Conservation (phyloP, 208 protist species). For the Borovskyia barvae region DNA sequence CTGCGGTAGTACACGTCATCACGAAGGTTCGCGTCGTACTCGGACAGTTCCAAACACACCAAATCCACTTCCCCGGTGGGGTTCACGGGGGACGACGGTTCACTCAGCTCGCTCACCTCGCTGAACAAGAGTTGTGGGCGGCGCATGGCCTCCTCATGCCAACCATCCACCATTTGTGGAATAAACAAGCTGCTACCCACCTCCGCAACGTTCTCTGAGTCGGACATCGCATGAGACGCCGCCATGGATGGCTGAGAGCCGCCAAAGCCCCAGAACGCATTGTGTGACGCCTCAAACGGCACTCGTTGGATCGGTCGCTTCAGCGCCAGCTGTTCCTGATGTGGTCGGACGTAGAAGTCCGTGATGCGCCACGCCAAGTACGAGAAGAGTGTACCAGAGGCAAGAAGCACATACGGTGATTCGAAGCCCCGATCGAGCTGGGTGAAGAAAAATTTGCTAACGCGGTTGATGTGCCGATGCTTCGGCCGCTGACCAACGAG, state of each 20-base stretch:
- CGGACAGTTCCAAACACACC: conserved; percentile 78
- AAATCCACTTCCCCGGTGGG: conserved; percentile 44
- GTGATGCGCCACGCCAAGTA: conserved; percentile 60
- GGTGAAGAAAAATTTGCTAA: conserved; percentile 76
- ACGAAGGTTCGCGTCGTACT: conserved; percentile 61
- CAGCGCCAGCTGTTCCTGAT: conserved; percentile 40
- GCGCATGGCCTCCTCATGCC: conserved; percentile 55
- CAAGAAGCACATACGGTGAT: conserved; percentile 70
- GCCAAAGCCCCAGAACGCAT: conserved; percentile 74
- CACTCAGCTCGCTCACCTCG: conserved; percentile 62
- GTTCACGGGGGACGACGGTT: conserved; percentile 20
- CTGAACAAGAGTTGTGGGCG: conserved; percentile 75
- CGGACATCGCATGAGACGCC: background rate
- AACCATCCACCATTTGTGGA: conserved; percentile 33
- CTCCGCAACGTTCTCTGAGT: conserved; percentile 7
- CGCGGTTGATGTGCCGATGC: conserved; percentile 52
- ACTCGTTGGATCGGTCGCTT: conserved; percentile 51
- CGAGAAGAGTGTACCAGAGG: conserved; percentile 43
- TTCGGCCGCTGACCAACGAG: conserved; percentile 33
- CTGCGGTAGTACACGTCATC: conserved; percentile 88
- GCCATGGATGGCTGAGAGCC: background rate
- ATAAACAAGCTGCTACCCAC: conserved; percentile 24
- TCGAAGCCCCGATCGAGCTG: conserved; percentile 78
- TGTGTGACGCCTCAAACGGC: conserved; percentile 66
- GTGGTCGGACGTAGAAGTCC: conserved; percentile 50